Base-by-base conservation (phyloP, 805 yeast species). In the Pichia insulana region DNA sequence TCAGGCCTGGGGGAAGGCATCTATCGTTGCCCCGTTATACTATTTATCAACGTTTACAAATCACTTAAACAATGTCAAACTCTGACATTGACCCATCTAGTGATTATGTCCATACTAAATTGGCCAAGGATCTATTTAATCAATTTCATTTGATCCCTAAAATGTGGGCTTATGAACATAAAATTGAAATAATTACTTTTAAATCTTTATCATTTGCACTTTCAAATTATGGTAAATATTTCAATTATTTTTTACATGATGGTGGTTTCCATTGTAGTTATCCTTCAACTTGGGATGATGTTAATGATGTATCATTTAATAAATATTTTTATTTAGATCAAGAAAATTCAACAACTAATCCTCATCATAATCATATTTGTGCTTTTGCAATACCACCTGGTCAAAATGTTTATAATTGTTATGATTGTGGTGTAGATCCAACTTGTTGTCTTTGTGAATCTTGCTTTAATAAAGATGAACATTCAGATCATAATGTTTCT, bases 401-500 rank as follows among this genome's bases (percentile, higher is more conserved):
- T 19, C 84, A 80, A 46, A 77, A 81, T 0, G 80, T 82, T 17
- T 84, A 80, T 56, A 66, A 86, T 42, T 84, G 95, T 55, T 67
- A 67, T 28, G 85, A 83, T 44, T 84, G 95, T 66, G 86, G 84
- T 0, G 74, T 71, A 46, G 95, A 84, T 59, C 78, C 76, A 8
- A 80, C 89, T 0, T 84, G 94, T 66, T 88, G 85, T 28, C 57
- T 84, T 22, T 84, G 95, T 61, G 74, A 71, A 11, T 64, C 76
- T 50, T 84, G 95, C 57, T 84, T 82, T 63, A 80, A 81, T 56
- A 70, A 73, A 42, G 71, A 71, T 4, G 86, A 82, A 52, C 95
- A 84, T 57, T 55, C 61, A 12, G 78, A 70, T 40, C 95, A 84
- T 55, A 74, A 74, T 46, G 83, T 84, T 8, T 62, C 69, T 25